A percentile compares a stretch with the other conserved stretches of the same genome.
Evolutionary conservation across 2,329 filamentous ascomycete genomes (phyloP).

Genomic region (Paraconiothyrium sp.): DNA sequence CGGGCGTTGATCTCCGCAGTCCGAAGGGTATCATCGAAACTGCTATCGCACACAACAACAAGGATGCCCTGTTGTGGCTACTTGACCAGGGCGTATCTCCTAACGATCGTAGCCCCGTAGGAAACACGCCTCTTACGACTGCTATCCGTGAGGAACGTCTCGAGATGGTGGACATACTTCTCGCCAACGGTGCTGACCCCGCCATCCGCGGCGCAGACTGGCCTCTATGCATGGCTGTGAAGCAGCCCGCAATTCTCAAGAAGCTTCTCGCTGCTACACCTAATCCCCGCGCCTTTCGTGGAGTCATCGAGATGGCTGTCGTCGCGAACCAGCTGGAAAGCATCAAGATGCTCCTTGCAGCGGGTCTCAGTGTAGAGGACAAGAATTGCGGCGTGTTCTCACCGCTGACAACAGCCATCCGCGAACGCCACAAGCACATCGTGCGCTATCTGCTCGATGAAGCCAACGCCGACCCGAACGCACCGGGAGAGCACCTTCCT

Average conservation of each 20-base stretch:
- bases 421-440: conserved; percentile 69
- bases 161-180: conserved; percentile 68
- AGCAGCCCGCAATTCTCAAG: conserved; percentile 67
- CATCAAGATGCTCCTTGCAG: conserved; percentile 70
- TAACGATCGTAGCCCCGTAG: conserved; percentile 67
- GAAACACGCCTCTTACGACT: conserved; percentile 70
- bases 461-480: conserved; percentile 70
- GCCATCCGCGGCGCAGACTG: conserved; percentile 73
- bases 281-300: conserved; percentile 70
- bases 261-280: conserved; percentile 66
- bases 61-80: conserved; percentile 68
- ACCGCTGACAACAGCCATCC: conserved; percentile 72
- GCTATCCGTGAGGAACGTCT: conserved; percentile 69
- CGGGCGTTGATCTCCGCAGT: conserved; percentile 66
- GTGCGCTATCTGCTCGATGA: conserved; percentile 69
- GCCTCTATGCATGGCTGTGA: conserved; percentile 75
- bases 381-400: conserved; percentile 78
- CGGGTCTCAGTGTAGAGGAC: conserved; percentile 74
- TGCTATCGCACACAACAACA: conserved; percentile 69
- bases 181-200: conserved; percentile 68
- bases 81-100: conserved; percentile 68
- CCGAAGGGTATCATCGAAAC: conserved; percentile 74
- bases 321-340: conserved; percentile 72
- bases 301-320: conserved; percentile 74
- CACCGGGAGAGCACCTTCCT: conserved; percentile 75